These are phyloP conservation scores for Benincasa hispida DNA, from an alignment of 306 rosid species.

Conservation along the genomic window DNA sequence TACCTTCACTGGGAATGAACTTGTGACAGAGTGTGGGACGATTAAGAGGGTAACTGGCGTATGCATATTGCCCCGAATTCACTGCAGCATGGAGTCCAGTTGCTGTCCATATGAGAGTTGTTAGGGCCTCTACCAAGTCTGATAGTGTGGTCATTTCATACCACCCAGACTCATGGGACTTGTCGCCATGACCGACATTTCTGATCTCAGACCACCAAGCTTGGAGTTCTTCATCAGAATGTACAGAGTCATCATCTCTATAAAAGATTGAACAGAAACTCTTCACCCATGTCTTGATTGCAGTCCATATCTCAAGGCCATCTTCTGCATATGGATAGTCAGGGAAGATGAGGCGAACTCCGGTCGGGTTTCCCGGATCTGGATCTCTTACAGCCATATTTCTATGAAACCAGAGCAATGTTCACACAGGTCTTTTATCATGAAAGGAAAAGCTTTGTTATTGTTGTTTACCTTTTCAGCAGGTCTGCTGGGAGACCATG, in stretches of 20 bases:
- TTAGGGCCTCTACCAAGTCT: slow-evolving; percentile 40
- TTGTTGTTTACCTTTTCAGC: slow-evolving; percentile 40
- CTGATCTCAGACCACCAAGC: slow-evolving; percentile 63
- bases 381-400: slow-evolving; percentile 45
- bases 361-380: slow-evolving; percentile 32
- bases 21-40: slow-evolving; percentile 43
- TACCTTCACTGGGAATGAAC: slow-evolving; percentile 58
- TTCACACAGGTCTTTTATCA: background rate
- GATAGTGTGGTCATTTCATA: slow-evolving; percentile 26
- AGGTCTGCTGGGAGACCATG: slow-evolving; percentile 76
- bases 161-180: slow-evolving; percentile 35
- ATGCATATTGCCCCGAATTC: slow-evolving; percentile 51
- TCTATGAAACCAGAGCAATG: slow-evolving; percentile 17
- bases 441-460: background rate
- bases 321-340: slow-evolving; percentile 75
- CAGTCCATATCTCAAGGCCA: slow-evolving; percentile 68
- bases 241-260: slow-evolving; percentile 26
- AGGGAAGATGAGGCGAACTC: slow-evolving; percentile 37
- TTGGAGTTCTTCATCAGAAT: slow-evolving; percentile 46
- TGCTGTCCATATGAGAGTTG: slow-evolving; percentile 65
- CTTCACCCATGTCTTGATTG: slow-evolving; percentile 55
- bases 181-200: slow-evolving; percentile 51
- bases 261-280: slow-evolving; percentile 53
- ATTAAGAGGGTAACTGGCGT: slow-evolving; percentile 37
- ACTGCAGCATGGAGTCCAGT: slow-evolving; percentile 53